A percentile compares a stretch with the other conserved stretches of the same genome.
Conservation (phyloP, 129 eudicot species). For the Pulicaria dysenterica region DNA sequence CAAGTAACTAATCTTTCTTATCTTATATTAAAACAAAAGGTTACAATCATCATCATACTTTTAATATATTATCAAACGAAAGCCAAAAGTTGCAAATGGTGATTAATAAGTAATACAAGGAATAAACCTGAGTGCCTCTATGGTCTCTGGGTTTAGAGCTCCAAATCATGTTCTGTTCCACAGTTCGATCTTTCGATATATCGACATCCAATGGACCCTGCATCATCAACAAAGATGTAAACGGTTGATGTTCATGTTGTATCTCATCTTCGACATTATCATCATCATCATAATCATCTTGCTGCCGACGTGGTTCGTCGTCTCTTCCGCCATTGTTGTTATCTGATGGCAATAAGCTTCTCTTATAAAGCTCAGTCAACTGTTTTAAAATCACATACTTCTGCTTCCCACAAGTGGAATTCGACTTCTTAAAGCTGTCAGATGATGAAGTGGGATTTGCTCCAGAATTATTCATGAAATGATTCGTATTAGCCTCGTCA, state of each 20-base stretch:
- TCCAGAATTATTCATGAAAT: not conserved
- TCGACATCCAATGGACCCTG: conserved; percentile 31
- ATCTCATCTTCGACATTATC: conserved; percentile 20
- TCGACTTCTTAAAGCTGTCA: conserved; percentile 19
- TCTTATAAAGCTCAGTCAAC: conserved; percentile 44
- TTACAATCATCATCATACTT: not conserved
- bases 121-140: conserved; percentile 53
- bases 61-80: not conserved
- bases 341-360: conserved; percentile 22
- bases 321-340: conserved; percentile 28
- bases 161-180: conserved; percentile 49
- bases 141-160: conserved; percentile 40
- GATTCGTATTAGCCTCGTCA: conserved; percentile 14
- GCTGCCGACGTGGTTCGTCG: conserved; percentile 32
- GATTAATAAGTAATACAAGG: not conserved
- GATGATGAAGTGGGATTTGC: not conserved
- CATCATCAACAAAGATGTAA: conserved; percentile 56
- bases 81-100: not conserved
- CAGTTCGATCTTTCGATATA: conserved; percentile 5
- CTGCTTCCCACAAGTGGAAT: conserved; percentile 50
- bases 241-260: conserved; percentile 30
- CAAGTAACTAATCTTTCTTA: not conserved
- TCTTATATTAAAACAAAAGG: not conserved
- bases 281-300: conserved; percentile 17
- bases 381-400: conserved; percentile 60